These are phyloP conservation scores for Cercospora citrullina DNA, from an alignment of 2,329 filamentous ascomycete genomes.

Conservation along the genomic window DNA sequence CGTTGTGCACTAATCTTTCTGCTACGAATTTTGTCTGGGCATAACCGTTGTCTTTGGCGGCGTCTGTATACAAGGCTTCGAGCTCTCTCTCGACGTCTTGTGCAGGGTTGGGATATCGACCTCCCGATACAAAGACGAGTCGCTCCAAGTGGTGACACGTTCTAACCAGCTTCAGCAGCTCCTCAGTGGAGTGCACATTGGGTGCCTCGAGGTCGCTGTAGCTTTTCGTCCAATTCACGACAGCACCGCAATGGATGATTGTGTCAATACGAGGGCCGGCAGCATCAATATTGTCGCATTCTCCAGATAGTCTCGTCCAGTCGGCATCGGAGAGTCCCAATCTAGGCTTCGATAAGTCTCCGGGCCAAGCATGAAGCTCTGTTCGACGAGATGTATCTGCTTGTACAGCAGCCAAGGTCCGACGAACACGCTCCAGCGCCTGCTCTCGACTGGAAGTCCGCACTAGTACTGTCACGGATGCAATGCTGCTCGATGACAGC, in stretches of 20 bases:
- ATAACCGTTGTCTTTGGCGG: neutral
- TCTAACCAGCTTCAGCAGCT: neutral
- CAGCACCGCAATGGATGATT: conserved; percentile 14
- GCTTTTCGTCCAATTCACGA: conserved; percentile 10
- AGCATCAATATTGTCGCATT: neutral
- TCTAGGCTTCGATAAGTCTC: neutral
- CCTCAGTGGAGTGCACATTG: neutral
- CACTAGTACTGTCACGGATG: neutral
- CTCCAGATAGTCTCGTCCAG: neutral
- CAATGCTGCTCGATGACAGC: neutral
- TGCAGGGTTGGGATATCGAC: neutral
- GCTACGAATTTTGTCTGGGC: neutral
- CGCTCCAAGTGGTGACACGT: neutral
- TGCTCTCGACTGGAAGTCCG: neutral
- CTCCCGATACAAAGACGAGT: neutral
- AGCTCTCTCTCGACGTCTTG: neutral
- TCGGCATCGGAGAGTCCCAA: neutral
- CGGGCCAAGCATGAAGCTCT: neutral
- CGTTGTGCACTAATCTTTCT: neutral
- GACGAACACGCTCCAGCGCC: neutral
- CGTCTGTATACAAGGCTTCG: neutral
- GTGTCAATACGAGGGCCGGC: neutral
- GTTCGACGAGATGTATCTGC: neutral
- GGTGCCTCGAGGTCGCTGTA: conserved; percentile 5
- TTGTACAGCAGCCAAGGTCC: neutral